Conservation (phyloP, 352 stramenopile species). For the Globisporangium irregulare region DNA sequence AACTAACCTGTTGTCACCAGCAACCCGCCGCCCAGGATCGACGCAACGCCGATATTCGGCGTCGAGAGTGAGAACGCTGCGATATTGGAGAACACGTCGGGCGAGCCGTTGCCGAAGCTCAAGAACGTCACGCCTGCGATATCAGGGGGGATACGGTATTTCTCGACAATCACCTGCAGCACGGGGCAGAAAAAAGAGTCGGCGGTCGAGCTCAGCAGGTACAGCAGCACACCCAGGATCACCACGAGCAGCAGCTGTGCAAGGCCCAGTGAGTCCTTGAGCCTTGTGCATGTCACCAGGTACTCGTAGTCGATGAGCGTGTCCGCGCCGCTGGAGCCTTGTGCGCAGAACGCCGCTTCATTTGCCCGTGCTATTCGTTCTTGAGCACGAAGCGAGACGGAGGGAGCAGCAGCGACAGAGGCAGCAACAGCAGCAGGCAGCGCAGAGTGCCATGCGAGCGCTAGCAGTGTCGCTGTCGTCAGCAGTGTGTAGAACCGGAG, state of each 20-base stretch:
- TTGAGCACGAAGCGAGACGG: background rate
- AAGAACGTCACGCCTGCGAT: conserved; percentile 78
- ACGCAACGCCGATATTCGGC: conserved; percentile 64
- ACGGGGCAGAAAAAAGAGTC: conserved; percentile 82
- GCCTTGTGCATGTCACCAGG: conserved; percentile 48
- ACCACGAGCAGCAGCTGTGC: conserved; percentile 42
- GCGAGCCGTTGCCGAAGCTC: conserved; percentile 78
- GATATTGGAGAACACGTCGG: conserved; percentile 82
- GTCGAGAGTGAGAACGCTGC: conserved; percentile 58
- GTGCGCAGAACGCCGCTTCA: background rate
- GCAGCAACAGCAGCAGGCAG: background rate
- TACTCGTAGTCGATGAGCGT: conserved; percentile 73
- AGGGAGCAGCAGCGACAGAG: background rate
- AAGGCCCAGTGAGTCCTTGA: conserved; percentile 38
- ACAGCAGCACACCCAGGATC: conserved; percentile 60
- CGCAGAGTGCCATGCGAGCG: background rate
- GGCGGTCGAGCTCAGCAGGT: conserved; percentile 76
- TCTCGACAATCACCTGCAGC: conserved; percentile 71
- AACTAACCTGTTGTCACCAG: conserved; percentile 60
- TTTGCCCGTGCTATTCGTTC: background rate
- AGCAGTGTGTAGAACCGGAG: background rate
- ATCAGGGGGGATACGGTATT: conserved; percentile 70
- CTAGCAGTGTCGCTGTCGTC: background rate
- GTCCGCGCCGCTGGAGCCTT: conserved; percentile 17
- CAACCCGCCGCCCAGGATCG: conserved; percentile 68